Conservation (phyloP, 2,329 filamentous ascomycete genomes). For the Pseudovirgaria hyperparasitica region DNA sequence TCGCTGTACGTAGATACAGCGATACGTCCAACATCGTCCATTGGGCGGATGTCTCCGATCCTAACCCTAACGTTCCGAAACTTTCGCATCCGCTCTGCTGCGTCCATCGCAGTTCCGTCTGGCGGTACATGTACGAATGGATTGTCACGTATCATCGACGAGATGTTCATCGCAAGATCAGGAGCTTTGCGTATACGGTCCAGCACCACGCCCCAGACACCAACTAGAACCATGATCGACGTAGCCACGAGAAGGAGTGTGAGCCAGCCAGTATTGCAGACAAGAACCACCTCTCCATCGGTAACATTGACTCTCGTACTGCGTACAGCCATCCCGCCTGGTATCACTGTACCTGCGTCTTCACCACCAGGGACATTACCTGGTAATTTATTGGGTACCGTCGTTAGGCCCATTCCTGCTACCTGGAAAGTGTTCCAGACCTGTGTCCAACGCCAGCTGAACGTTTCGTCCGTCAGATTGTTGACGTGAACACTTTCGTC, state of each 20-base stretch:
- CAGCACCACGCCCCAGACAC: conserved; percentile 5
- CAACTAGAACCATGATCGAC: conserved; percentile 5
- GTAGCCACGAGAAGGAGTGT: conserved; percentile 6
- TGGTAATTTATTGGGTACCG: conserved; percentile 1
- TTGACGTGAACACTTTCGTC: conserved; percentile 1
- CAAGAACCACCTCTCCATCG: conserved; percentile 1
- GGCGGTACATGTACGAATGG: conserved; percentile 9
- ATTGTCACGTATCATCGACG: conserved; percentile 12
- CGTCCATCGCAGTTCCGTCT: conserved; percentile 10
- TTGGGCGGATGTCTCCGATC: conserved; percentile 10
- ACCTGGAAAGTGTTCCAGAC: conserved; percentile 8
- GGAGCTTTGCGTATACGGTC: conserved; percentile 4
- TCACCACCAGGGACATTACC: conserved; percentile 2
- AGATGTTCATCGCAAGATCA: conserved; percentile 8
- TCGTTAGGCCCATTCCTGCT: conserved; percentile 2
- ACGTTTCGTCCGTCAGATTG: conserved; percentile 1
- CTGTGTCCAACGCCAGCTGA: conserved; percentile 4
- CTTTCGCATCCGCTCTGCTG: conserved; percentile 8
- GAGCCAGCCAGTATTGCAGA: conserved; percentile 6
- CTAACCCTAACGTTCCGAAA: conserved; percentile 10
- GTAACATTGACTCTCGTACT: conserved; percentile 3
- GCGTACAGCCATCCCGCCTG: background rate
- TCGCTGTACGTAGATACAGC: no score
- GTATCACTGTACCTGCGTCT: background rate
- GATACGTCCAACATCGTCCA: conserved; percentile 8